phyloP scores from a whole-genome alignment of 495 filamentous ascomycete species.

The Amorphotheca resinae region DNA sequence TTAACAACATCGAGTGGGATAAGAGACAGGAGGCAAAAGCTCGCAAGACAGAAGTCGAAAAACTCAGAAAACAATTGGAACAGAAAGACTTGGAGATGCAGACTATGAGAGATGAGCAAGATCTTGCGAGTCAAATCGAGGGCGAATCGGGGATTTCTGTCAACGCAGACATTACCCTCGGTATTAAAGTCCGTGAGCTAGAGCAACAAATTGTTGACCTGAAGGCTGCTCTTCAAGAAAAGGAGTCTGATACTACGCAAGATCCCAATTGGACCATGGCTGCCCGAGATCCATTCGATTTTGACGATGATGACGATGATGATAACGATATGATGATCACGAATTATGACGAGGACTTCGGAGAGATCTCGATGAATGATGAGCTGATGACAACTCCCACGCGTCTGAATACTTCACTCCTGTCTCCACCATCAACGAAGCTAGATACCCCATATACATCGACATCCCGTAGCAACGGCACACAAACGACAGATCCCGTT shows the following conservation, averaged over 20 bases:
- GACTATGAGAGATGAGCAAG: slow-evolving; percentile 16
- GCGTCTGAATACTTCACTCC: slow-evolving; percentile 28
- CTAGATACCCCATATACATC: slow-evolving; percentile 28
- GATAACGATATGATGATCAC: slow-evolving; percentile 17
- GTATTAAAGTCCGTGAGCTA: slow-evolving; percentile 12
- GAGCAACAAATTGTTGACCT: slow-evolving; percentile 14
- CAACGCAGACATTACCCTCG: slow-evolving; percentile 4
- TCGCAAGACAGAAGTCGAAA: slow-evolving; percentile 29
- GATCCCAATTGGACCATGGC: slow-evolving; percentile 30
- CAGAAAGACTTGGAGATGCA: slow-evolving; percentile 37
- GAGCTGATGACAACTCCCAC: slow-evolving; percentile 19
- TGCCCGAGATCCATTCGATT: slow-evolving; percentile 29
- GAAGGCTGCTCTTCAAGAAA: slow-evolving; percentile 14
- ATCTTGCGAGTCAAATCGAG: slow-evolving; percentile 18
- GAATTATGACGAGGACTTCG: slow-evolving; percentile 22
- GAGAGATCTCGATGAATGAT: slow-evolving; percentile 15
- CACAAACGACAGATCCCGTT: slow-evolving; percentile 24
- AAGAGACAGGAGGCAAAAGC: slow-evolving; percentile 32
- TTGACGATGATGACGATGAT: slow-evolving; percentile 25
- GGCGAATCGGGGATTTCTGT: slow-evolving; percentile 10
- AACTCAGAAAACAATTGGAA: slow-evolving; percentile 40
- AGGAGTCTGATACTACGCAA: slow-evolving; percentile 17
- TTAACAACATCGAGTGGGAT: slow-evolving; percentile 51
- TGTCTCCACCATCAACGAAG: slow-evolving; percentile 30
- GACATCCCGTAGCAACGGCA: slow-evolving; percentile 18